Base-by-base conservation (phyloP, 345 rosid species). In the Cardamine occulta region DNA sequence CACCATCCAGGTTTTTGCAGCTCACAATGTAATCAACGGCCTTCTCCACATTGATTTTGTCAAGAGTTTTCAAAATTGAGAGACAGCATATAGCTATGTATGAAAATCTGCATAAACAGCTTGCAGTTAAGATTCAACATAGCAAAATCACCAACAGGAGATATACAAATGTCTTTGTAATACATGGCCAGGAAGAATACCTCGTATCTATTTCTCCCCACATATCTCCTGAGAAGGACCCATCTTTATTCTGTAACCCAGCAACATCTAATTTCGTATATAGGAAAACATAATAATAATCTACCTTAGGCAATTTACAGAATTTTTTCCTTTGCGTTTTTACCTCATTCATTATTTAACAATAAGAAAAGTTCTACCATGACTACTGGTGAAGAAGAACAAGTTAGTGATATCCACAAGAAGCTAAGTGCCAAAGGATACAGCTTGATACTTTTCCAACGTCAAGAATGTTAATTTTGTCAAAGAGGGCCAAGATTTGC, bases 161-260 rank as follows among this genome's bases (percentile, higher is more conserved):
- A 64, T 12, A 63, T 8, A 44, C 8, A 28, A 37, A 66, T 19
- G 28, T 45, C 52, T 66, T 8, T 2, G 3, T 9, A 56, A 63
- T 53, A 64, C 54, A 74, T 7, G 52, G 35, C 47, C 10, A n/a
- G n/a, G 63, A 69, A 79, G 14, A 69, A 63, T 70, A 95, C 98
- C 97, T 79, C 18, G 96, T 81, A 80, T 95, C 99, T 69, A 90
- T 87, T 85, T 95, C 99, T 40, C 98, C 99, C 98, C 97, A 95
- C 14, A 82, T 84, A 69, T 95, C 99, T 49, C 99, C 98, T 1
- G 93, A 82, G 82, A 95, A 91, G 51, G 99, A 95, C 54, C 99
- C 99, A 67, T 95, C 97, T 71, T 88, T 94, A 66, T 95, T 90
- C 81, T 95, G 99, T 80, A 93, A 74, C 9, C 87, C 85, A 56